phyloP scores from a whole-genome alignment of 352 stramenopile genomes.

The Elongisporangium anandrum region DNA sequence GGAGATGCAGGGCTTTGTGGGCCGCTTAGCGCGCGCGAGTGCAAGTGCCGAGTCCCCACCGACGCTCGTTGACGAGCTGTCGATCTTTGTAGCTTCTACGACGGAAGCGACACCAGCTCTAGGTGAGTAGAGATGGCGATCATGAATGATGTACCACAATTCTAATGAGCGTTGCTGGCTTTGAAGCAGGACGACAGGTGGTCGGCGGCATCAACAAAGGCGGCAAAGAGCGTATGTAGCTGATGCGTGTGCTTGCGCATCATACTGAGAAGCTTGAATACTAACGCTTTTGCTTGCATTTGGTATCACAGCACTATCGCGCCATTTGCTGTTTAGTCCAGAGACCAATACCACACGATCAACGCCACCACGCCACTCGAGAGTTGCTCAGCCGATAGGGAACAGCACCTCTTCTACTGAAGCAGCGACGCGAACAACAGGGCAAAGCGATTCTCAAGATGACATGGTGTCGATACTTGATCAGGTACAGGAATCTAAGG shows the following conservation, averaged over 20 bases:
- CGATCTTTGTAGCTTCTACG: slow-evolving; percentile 6
- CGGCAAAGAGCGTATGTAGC: slow-evolving; percentile 3
- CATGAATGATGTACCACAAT: neutral
- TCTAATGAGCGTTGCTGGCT: neutral
- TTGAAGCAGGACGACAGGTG: neutral
- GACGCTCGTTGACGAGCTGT: neutral
- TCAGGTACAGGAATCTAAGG: slow-evolving; percentile 11
- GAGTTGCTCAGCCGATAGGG: neutral
- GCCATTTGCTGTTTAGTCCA: slow-evolving; percentile 49
- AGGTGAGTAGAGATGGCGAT: neutral
- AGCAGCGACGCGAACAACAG: neutral
- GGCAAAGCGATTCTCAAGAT: slow-evolving; percentile 40
- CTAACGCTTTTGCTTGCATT: slow-evolving; percentile 1
- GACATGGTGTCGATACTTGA: slow-evolving; percentile 57
- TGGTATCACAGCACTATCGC: slow-evolving; percentile 18
- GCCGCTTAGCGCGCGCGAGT: slow-evolving; percentile 48
- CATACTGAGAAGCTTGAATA: neutral
- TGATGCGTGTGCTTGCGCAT: neutral
- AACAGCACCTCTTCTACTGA: neutral
- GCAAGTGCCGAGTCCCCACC: slow-evolving; percentile 40
- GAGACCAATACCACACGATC: slow-evolving; percentile 8
- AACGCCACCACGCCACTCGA: slow-evolving; percentile 4
- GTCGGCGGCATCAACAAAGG: slow-evolving; percentile 12
- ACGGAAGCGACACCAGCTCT: neutral
- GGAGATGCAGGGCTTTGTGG: slow-evolving; percentile 72